Evolutionary conservation across 331 rosid species (phyloP).

Genomic region (Quercus phellos): DNA sequence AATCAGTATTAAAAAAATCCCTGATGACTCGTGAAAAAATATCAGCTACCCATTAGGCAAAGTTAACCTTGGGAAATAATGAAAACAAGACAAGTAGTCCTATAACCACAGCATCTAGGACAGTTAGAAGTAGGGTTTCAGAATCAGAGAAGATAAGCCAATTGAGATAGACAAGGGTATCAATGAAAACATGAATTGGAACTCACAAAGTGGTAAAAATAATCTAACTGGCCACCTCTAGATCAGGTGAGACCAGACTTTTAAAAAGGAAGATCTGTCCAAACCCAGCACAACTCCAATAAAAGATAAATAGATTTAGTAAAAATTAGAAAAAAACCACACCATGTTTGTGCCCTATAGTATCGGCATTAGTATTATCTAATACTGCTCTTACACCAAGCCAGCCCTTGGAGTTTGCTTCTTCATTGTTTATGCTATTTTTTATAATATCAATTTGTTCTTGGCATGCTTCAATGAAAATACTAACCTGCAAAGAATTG

Average conservation of each 20-base stretch:
- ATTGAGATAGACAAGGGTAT: neutral
- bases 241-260: neutral
- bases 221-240: neutral
- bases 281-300: neutral
- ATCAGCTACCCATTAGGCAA: neutral
- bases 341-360: no score
- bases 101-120: neutral
- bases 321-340: no score
- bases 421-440: conserved; percentile 68
- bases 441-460: conserved; percentile 79
- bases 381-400: conserved; percentile 50
- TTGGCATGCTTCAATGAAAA: conserved; percentile 89
- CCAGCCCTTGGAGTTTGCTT: conserved; percentile 74
- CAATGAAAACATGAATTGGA: neutral
- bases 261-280: neutral
- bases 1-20: conserved; percentile 2
- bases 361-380: neutral
- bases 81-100: neutral
- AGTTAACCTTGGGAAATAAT: neutral
- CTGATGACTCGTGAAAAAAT: neutral
- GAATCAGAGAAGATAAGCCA: neutral
- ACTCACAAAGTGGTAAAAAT: neutral
- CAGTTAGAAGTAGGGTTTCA: no score
- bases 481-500: conserved; percentile 59
- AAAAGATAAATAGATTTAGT: neutral